Base-by-base conservation (phyloP, 148 eudicot species). In the Rhododendron ferrugineum region DNA sequence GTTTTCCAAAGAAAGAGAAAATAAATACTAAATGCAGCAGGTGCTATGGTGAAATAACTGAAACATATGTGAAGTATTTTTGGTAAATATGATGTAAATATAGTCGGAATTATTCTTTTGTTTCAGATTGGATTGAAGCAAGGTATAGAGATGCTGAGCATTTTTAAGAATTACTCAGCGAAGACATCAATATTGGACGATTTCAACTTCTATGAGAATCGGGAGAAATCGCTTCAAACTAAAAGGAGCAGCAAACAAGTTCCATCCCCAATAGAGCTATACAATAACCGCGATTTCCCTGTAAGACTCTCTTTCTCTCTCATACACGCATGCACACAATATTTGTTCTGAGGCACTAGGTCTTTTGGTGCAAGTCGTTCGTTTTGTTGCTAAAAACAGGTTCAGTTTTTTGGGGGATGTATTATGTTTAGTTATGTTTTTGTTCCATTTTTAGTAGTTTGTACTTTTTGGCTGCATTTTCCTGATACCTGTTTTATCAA, bases 111-210 rank as follows among this genome's bases (percentile, higher is more conserved):
- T 18, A 52, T 37, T 68, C 20, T 72, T 10, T 60, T 64, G 40
- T 79, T 52, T 50, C 91, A 96, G 98, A 86, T 96, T 90, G 96
- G 92, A 78, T 87, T 94, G 56, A 92, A 94, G 90, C 90, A 94
- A 89, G 99, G 96, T 74, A 64, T 91, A 66, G 94, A 97, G 84
- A 94, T 97, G 96, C 92, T 97, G 84, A 93, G 88, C 85, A 93
- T 97, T 49, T 95, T 97, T 86, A 95, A 95, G 91, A 91, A 82
- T 85, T 91, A 88, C 85, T 75, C 90, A 62, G 87, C 85, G 34
- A 92, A 85, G 86, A 87, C 96, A 20, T 94, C 95, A 72, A 76
- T 97, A 13, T 81, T 94, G 14, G 96, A 95, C 74, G 98, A 97
- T 88, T 91, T 94, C 79, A 87, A 88, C 83, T 97, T 97, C 75